A percentile compares a stretch with the other conserved stretches of the same genome.
phyloP scores from a whole-genome alignment of 345 rosid species.

The Linum usitatissimum region DNA sequence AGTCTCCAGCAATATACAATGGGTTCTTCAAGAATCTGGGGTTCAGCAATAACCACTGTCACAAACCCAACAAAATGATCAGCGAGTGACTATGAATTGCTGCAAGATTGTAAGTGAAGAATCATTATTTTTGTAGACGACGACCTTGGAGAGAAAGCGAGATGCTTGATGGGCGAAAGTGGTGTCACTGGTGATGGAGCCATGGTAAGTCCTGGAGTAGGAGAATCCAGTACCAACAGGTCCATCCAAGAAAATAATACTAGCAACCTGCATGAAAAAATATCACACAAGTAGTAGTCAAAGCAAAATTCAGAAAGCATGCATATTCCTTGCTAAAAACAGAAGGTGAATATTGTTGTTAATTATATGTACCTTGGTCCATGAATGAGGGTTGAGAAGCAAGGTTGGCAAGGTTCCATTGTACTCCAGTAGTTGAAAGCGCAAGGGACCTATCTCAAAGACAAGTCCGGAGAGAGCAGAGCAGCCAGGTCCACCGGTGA shows the following conservation, averaged over 20 bases:
- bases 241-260: slow-evolving; percentile 9
- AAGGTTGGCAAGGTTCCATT: slow-evolving; percentile 21
- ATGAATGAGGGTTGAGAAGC: slow-evolving; percentile 16
- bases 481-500: slow-evolving; percentile 12
- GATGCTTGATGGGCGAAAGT: neutral
- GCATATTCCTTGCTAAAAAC: too few relatives aligned
- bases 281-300: too few relatives aligned
- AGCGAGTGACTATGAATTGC: too few relatives aligned
- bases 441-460: slow-evolving; percentile 27
- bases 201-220: slow-evolving; percentile 14
- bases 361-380: slow-evolving; percentile 26
- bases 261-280: neutral
- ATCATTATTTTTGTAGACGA: too few relatives aligned
- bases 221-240: slow-evolving; percentile 26
- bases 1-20: neutral
- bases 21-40: neutral
- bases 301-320: too few relatives aligned
- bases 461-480: slow-evolving; percentile 28
- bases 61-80: neutral
- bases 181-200: slow-evolving; percentile 10
- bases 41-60: neutral
- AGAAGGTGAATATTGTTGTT: too few relatives aligned
- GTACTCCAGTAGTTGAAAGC: slow-evolving; percentile 14
- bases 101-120: too few relatives aligned
- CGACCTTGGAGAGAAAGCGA: slow-evolving; percentile 16